A percentile compares a stretch with the other conserved stretches of the same genome.
Evolutionary conservation across 1,284 basidiomycete genomes (phyloP).

Genomic region (Pyrrhoderma lamaoense): DNA sequence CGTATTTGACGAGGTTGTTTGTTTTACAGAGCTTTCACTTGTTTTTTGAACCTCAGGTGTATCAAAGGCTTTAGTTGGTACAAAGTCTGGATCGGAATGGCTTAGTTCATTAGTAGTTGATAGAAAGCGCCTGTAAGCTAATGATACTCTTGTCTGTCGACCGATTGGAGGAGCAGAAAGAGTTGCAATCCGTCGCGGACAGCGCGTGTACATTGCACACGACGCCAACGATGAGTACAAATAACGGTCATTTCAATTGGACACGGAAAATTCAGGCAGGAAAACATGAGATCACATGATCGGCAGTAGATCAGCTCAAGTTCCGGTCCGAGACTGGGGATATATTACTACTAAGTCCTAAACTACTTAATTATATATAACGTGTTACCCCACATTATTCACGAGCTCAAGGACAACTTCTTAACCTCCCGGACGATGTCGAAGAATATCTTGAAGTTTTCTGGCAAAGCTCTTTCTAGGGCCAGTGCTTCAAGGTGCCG

Average conservation of each 20-base stretch:
- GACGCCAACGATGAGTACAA: neutral
- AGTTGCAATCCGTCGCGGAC: neutral
- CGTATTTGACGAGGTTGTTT: no score
- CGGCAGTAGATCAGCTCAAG: no score
- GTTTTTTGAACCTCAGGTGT: neutral
- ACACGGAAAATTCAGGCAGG: no score
- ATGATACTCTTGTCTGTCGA: neutral
- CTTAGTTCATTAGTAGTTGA: no score
- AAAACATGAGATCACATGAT: no score
- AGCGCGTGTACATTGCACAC: conserved; percentile 2
- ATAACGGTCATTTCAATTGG: neutral
- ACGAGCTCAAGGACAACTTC: no score
- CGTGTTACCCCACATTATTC: neutral
- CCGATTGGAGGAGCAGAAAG: neutral
- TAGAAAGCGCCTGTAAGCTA: no score
- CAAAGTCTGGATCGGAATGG: no score
- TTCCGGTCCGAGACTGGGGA: neutral
- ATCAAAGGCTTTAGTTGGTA: neutral
- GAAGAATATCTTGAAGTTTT: no score
- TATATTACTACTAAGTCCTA: neutral
- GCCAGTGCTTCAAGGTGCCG: neutral
- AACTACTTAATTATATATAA: no score
- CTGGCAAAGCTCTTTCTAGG: neutral
- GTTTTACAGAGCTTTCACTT: no score
- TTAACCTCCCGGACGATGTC: no score